A percentile compares a stretch with the other conserved stretches of the same genome.
Conservation (phyloP, 2,329 filamentous ascomycete species). For the Penicillium olsonii region DNA sequence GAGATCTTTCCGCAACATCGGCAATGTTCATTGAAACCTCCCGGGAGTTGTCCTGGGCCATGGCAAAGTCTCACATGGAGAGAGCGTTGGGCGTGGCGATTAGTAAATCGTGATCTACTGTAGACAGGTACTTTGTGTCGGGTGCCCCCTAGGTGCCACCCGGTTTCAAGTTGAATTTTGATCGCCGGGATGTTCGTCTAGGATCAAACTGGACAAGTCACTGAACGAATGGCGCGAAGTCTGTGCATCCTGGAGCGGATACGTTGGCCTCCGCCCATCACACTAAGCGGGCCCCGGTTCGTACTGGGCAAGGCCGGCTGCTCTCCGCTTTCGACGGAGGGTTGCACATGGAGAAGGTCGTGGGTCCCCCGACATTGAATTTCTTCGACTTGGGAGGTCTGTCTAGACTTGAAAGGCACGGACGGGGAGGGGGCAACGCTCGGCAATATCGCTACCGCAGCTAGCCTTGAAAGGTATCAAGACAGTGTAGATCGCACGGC, state of each 20-base stretch:
- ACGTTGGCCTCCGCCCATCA: constrained; percentile 4
- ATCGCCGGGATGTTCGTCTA: constrained; percentile 9
- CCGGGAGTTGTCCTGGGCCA: background rate
- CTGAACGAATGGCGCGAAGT: constrained; percentile 3
- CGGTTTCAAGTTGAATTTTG: constrained; percentile 8
- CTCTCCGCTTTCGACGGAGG: constrained; percentile 3
- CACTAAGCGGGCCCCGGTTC: constrained; percentile 3
- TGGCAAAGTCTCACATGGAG: background rate
- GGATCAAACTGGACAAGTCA: constrained; percentile 10
- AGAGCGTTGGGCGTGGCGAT: background rate
- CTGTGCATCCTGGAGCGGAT: constrained; percentile 8
- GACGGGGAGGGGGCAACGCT: background rate
- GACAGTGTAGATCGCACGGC: constrained; percentile 6
- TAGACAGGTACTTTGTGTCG: background rate
- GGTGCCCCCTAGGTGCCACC: background rate
- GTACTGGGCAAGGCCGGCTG: background rate
- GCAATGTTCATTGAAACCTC: background rate
- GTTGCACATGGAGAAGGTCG: background rate
- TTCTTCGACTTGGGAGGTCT: background rate
- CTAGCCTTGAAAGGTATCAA: constrained; percentile 5
- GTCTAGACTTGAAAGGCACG: background rate
- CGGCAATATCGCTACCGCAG: background rate
- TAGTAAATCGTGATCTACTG: background rate
- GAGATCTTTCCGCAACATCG: background rate
- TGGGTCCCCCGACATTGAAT: background rate